phyloP scores from a whole-genome alignment of 305 asterid species.

The Fraxinus nigra region DNA sequence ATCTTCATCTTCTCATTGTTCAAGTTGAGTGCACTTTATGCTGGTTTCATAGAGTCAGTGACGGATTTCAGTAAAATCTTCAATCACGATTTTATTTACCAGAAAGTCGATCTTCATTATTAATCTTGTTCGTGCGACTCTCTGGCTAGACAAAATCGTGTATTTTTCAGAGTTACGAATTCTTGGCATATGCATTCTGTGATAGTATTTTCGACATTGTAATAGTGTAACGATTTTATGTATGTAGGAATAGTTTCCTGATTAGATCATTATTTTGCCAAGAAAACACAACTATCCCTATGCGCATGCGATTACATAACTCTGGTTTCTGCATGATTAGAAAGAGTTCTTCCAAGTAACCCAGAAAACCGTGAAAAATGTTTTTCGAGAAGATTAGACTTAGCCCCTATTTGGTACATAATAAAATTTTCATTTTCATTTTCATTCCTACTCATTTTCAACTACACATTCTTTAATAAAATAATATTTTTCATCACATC shows the following conservation, averaged over 20 bases:
- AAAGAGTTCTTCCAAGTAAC: background rate
- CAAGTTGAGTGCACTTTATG: background rate
- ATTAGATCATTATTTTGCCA: background rate
- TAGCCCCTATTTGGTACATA: too few relatives aligned
- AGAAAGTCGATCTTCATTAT: background rate
- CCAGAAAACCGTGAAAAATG: background rate
- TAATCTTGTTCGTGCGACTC: background rate
- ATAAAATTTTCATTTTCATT: too few relatives aligned
- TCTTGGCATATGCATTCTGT: background rate
- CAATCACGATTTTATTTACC: background rate
- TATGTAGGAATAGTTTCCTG: background rate
- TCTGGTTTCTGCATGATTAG: background rate
- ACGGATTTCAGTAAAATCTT: background rate
- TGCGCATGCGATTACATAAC: background rate
- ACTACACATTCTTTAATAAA: too few relatives aligned
- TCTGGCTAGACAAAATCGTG: background rate
- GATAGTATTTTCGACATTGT: background rate
- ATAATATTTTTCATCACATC: too few relatives aligned
- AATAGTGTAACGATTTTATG: background rate
- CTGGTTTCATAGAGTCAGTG: background rate
- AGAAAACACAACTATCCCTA: background rate
- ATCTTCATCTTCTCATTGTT: background rate
- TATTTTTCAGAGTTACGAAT: background rate
- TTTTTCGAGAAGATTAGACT: background rate
- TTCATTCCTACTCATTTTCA: too few relatives aligned